Conservation (phyloP, 768 basidiomycete species). For the Tephrocybe sp. region DNA sequence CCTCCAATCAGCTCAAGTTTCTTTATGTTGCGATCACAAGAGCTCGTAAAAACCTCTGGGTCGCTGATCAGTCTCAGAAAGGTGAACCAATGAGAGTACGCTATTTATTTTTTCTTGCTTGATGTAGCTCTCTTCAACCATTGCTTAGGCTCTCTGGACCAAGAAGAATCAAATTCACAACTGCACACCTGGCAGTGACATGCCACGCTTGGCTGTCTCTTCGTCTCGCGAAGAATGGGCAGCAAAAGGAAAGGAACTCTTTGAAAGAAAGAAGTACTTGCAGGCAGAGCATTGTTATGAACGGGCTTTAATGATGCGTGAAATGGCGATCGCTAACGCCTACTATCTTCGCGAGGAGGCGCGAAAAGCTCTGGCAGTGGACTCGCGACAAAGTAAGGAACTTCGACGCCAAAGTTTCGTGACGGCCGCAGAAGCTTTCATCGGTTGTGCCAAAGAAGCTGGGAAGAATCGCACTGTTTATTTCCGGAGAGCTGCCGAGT, state of each 20-base stretch:
- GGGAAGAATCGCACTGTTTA: constrained; percentile 32
- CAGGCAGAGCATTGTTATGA: constrained; percentile 58
- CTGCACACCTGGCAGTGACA: constrained; percentile 45
- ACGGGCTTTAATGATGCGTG: constrained; percentile 41
- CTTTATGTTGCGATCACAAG: constrained; percentile 73
- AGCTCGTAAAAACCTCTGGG: constrained; percentile 70
- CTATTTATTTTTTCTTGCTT: neutral
- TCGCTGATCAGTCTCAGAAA: constrained; percentile 59
- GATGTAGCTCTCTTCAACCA: neutral
- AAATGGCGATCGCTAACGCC: constrained; percentile 49
- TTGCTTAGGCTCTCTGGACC: constrained; percentile 51
- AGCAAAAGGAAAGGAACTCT: constrained; percentile 31
- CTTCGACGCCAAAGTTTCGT: constrained; percentile 35
- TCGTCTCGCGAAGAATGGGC: constrained; percentile 47
- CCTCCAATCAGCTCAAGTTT: constrained; percentile 50
- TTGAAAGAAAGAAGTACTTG: constrained; percentile 42
- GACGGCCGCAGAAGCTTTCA: constrained; percentile 51
- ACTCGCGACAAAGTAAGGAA: constrained; percentile 18
- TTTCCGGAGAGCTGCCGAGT: constrained; percentile 44
- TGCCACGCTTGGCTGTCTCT: constrained; percentile 53
- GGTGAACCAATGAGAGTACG: constrained; percentile 59
- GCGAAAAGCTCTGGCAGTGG: constrained; percentile 26
- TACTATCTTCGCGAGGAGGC: constrained; percentile 57
- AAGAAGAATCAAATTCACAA: constrained; percentile 43
- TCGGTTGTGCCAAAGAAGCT: constrained; percentile 34